Evolutionary conservation across 306 rosid species (phyloP), one percentile per base, ranked within the genome.

Genomic region (Cicer pinnatifidum): DNA sequence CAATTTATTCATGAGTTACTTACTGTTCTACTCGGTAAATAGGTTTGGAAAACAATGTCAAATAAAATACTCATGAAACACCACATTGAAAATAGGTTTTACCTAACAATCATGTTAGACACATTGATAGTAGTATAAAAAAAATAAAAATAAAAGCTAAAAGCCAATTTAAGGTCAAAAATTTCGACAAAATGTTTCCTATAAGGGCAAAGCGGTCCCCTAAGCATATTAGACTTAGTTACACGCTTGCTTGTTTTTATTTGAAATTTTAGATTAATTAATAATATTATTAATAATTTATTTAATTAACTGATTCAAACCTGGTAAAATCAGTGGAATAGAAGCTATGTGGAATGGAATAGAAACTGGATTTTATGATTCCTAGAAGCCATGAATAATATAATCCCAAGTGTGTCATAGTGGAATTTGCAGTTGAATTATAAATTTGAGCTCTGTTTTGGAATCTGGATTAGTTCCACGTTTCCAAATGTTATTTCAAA

Each of bases 341-440:
- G 99, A 95, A 95, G 85, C 93, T 90, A 80, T 90, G 97, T 95
- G 93, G 96, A 95, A 95, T 90, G 97, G 99, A 95, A 95, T 95
- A 90, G 99, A 95, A 95, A 86, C 99, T 66, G 97, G 92, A 91
- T 88, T 90, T 88, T 85, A 80, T 85, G 85, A 90, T 88, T 87
- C 81, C 84, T 80, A 91, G 96, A 89, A 75, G 57, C 83, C 80
- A 67, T 57, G 38, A 82, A 80, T 88, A 72, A 38, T 75, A 78
- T 72, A 84, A 83, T 83, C 72, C 73, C 28, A 61, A 69, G 20
- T 76, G 73, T 67, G 69, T 79, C 80, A 78, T 54, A 66, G 52
- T 71, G 70, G 80, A 77, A 78, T 88, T 77, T 57, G 62, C 41
- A 9, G 75, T 84, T 82, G 65, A 65, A 78, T 48, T 70, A 8